A percentile compares a stretch with the other conserved stretches of the same genome.
Evolutionary conservation across 805 yeast genomes (phyloP).

Genomic region (Millerozyma acaciae): DNA sequence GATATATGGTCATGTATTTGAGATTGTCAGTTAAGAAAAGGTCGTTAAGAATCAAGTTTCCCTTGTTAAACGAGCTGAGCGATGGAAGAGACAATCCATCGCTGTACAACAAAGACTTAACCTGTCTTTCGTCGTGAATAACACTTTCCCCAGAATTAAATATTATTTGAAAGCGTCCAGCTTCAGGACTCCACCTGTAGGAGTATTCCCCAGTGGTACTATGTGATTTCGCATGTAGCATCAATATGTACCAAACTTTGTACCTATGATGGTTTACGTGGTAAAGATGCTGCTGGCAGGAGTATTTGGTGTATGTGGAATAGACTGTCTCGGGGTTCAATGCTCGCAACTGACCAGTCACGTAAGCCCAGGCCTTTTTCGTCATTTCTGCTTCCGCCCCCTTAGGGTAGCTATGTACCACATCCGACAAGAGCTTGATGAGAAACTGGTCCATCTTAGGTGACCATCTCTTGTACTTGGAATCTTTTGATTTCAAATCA

Average conservation of each 20-base stretch:
- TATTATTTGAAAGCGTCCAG: slow-evolving; percentile 31
- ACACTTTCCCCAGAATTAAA: slow-evolving; percentile 20
- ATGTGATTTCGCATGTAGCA: slow-evolving; percentile 25
- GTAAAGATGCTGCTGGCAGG: slow-evolving; percentile 35
- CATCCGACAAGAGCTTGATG: slow-evolving; percentile 30
- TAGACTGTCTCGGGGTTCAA: slow-evolving; percentile 40
- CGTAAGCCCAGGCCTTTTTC: slow-evolving; percentile 37
- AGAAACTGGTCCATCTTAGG: slow-evolving; percentile 35
- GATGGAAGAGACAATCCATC: slow-evolving; percentile 29
- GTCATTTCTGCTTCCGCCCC: slow-evolving; percentile 29
- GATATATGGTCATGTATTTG: slow-evolving; percentile 33
- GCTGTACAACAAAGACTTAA: slow-evolving; percentile 29
- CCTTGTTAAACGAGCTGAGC: slow-evolving; percentile 25
- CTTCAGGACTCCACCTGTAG: slow-evolving; percentile 34
- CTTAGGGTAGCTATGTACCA: slow-evolving; percentile 31
- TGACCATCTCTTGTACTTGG: slow-evolving; percentile 37
- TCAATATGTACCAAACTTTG: slow-evolving; percentile 31
- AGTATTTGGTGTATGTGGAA: slow-evolving; percentile 37
- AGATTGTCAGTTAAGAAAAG: slow-evolving; percentile 33
- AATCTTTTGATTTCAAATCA: slow-evolving; percentile 31
- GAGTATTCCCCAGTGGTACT: slow-evolving; percentile 19
- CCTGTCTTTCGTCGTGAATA: slow-evolving; percentile 27
- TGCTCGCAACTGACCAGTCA: slow-evolving; percentile 29
- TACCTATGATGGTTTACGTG: slow-evolving; percentile 35
- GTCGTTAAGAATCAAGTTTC: slow-evolving; percentile 32